These are phyloP conservation scores for Lachnum nothofagi DNA, from an alignment of 2,329 filamentous ascomycete species.

Conservation along the genomic window DNA sequence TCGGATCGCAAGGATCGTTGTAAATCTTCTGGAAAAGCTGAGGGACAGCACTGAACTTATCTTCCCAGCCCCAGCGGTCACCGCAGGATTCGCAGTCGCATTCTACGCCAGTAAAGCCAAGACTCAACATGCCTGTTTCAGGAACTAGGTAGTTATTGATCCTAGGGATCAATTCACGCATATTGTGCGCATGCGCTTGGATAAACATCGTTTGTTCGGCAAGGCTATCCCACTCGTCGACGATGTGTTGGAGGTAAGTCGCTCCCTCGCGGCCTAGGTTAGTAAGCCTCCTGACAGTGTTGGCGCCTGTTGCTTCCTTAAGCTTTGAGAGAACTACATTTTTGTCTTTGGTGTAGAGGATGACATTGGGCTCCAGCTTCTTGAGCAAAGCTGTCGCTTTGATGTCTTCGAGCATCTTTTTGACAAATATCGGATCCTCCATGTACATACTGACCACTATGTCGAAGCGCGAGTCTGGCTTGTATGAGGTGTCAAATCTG, in stretches of 20 bases:
- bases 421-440: conserved; percentile 21
- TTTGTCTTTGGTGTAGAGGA: conserved; percentile 28
- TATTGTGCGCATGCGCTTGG: conserved; percentile 41
- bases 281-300: conserved; percentile 25
- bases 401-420: conserved; percentile 19
- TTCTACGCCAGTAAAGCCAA: conserved; percentile 35
- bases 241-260: conserved; percentile 45
- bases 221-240: conserved; percentile 39
- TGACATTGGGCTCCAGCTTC: conserved; percentile 17
- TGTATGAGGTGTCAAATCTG: conserved; percentile 18
- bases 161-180: conserved; percentile 35
- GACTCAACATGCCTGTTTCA: conserved; percentile 42
- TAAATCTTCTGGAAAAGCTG: conserved; percentile 32
- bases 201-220: conserved; percentile 45
- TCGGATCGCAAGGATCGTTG: conserved; percentile 18
- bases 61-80: conserved; percentile 39
- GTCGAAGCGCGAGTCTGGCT: conserved; percentile 21
- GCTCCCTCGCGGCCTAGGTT: conserved; percentile 45
- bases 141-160: conserved; percentile 39
- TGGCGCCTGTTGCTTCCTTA: conserved; percentile 20
- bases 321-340: conserved; percentile 13
- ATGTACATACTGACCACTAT: conserved; percentile 28
- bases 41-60: conserved; percentile 34
- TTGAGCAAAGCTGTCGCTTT: conserved; percentile 20
- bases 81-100: conserved; percentile 38